Conservation (phyloP, 2,329 filamentous ascomycete genomes). For the Dactylellina leptospora region DNA sequence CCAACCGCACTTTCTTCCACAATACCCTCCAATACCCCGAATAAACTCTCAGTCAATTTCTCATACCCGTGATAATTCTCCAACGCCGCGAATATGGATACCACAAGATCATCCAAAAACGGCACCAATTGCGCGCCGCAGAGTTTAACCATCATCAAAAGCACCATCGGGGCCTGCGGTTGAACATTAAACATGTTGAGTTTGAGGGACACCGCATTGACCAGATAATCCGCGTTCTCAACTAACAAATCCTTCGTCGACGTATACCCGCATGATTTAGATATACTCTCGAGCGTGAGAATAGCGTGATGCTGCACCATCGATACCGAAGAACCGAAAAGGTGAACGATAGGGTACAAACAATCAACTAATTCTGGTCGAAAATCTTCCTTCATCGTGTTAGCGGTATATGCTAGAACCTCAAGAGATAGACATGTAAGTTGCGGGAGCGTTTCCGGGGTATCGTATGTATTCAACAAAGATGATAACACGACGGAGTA, state of each 20-base stretch:
- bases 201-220: constrained; percentile 88
- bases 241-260: constrained; percentile 82
- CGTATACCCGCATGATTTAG: constrained; percentile 75
- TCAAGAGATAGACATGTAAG: constrained; percentile 74
- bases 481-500: constrained; percentile 74
- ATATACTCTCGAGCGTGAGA: constrained; percentile 80
- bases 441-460: constrained; percentile 65
- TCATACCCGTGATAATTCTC: constrained; percentile 96
- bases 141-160: constrained; percentile 92
- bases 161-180: constrained; percentile 85
- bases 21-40: constrained; percentile 81
- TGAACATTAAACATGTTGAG: constrained; percentile 92
- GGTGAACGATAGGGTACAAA: constrained; percentile 88
- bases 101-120: constrained; percentile 89
- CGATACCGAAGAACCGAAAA: constrained; percentile 76
- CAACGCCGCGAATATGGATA: constrained; percentile 89
- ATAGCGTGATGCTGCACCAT: constrained; percentile 82
- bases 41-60: constrained; percentile 82
- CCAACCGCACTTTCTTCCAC: constrained; percentile 79
- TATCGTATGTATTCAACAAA: constrained; percentile 66
- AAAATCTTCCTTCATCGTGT: constrained; percentile 73
- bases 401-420: constrained; percentile 77
- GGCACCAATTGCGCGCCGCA: constrained; percentile 83
- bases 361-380: constrained; percentile 87
- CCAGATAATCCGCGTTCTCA: constrained; percentile 93